These are phyloP conservation scores for Euphorbia schlechtendalii DNA, from an alignment of 441 rosid species.

Conservation along the genomic window DNA sequence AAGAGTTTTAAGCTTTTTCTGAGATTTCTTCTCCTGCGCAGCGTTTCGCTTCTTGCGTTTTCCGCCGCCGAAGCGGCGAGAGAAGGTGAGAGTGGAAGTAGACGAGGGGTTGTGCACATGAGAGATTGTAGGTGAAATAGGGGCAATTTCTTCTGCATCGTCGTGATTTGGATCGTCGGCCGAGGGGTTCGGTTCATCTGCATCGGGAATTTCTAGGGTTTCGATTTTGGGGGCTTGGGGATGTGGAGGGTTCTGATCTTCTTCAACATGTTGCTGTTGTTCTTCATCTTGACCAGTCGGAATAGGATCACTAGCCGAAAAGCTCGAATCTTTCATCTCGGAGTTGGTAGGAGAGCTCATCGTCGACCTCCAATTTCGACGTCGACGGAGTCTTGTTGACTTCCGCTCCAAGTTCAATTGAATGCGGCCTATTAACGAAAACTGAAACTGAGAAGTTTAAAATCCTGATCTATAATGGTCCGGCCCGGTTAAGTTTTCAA, in stretches of 20 bases:
- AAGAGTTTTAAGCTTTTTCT: constrained; percentile 43
- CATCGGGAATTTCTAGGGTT: constrained; percentile 21
- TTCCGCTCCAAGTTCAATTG: background rate
- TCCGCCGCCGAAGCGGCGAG: constrained; percentile 43
- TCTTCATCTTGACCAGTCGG: constrained; percentile 3
- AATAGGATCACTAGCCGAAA: constrained; percentile 6
- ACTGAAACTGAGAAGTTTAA: no score
- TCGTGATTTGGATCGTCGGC: constrained; percentile 24
- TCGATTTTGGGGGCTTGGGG: constrained; percentile 22
- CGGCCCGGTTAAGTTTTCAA: no score
- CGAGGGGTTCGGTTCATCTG: constrained; percentile 12
- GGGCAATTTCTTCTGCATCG: constrained; percentile 29
- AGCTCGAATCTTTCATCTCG: constrained; percentile 3
- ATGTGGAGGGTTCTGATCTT: constrained; percentile 3
- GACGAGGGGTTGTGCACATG: constrained; percentile 17
- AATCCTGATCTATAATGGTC: no score
- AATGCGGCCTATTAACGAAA: background rate
- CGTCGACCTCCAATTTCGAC: background rate
- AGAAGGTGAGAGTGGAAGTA: background rate
- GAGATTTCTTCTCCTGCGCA: constrained; percentile 28
- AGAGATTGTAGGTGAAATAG: constrained; percentile 18
- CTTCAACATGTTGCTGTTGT: background rate
- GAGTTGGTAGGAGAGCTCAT: constrained; percentile 12
- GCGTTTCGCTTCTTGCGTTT: constrained; percentile 31
- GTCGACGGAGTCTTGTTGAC: background rate